phyloP scores from a whole-genome alignment of 169 alveolate species.

The Eimeria acervulina region DNA sequence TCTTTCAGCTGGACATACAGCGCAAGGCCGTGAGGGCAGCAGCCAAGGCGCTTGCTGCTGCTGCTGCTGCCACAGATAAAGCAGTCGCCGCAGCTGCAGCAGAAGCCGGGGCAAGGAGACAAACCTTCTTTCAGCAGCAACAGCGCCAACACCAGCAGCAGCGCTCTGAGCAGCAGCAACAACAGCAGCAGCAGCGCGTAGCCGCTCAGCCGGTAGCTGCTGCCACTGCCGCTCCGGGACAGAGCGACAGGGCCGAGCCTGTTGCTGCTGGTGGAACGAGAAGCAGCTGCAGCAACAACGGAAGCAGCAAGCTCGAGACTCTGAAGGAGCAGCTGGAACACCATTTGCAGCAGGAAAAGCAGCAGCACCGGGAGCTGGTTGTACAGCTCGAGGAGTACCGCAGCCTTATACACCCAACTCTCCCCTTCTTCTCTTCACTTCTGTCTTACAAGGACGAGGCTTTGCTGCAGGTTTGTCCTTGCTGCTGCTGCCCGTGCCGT shows the following conservation, averaged over 20 bases:
- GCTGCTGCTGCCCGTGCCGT: slow-evolving; percentile 18
- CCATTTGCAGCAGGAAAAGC: slow-evolving; percentile 62
- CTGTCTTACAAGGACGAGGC: slow-evolving; percentile 76
- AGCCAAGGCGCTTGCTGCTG: slow-evolving; percentile 68
- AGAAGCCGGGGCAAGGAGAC: slow-evolving; percentile 21
- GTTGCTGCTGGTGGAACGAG: not conserved
- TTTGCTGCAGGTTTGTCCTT: slow-evolving; percentile 39
- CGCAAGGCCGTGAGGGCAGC: slow-evolving; percentile 76
- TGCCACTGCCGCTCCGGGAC: not conserved
- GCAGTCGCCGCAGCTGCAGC: slow-evolving; percentile 66
- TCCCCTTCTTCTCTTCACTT: slow-evolving; percentile 69
- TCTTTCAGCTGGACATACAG: slow-evolving; percentile 77
- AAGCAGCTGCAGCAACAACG: not conserved
- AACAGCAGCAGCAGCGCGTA: slow-evolving; percentile 49
- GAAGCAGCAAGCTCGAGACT: not conserved
- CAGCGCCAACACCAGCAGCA: slow-evolving; percentile 24
- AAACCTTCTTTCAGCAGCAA: not conserved
- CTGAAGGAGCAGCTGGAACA: slow-evolving; percentile 41
- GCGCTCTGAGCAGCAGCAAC: slow-evolving; percentile 22
- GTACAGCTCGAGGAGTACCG: slow-evolving; percentile 52
- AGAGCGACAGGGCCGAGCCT: not conserved
- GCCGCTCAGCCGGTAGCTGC: not conserved
- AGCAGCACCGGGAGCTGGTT: slow-evolving; percentile 37
- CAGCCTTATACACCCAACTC: slow-evolving; percentile 51
- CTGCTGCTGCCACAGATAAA: slow-evolving; percentile 58